phyloP scores from a whole-genome alignment of 768 basidiomycete genomes.

The Leccinum subtestaceum region DNA sequence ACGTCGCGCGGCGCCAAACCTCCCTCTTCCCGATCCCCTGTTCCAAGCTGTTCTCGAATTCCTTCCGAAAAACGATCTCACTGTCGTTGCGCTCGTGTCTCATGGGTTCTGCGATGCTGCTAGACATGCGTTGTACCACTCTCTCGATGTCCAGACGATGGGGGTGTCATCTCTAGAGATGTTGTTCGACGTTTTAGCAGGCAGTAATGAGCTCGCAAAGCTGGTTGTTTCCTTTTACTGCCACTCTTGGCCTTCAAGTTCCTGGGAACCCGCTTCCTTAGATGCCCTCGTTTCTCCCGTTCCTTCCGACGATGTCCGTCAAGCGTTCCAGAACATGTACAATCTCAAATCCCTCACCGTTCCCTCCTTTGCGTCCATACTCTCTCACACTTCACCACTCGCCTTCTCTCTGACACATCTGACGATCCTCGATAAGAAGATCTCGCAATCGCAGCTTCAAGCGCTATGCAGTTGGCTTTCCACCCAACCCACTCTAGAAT shows the following conservation, averaged over 20 bases:
- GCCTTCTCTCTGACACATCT: slow-evolving; percentile 24
- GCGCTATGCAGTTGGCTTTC: slow-evolving; percentile 24
- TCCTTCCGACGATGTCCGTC: slow-evolving; percentile 20
- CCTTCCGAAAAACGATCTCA: slow-evolving; percentile 19
- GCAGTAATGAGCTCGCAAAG: slow-evolving; percentile 19
- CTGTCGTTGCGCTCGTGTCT: slow-evolving; percentile 24
- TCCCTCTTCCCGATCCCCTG: slow-evolving; percentile 19
- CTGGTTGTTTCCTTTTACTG: slow-evolving; percentile 25
- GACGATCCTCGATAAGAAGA: slow-evolving; percentile 27
- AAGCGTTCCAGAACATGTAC: slow-evolving; percentile 29
- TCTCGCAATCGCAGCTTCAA: slow-evolving; percentile 22
- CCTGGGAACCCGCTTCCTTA: slow-evolving; percentile 5
- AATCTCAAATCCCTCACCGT: slow-evolving; percentile 29
- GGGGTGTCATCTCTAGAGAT: slow-evolving; percentile 11
- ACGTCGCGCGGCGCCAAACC: neutral
- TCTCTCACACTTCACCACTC: slow-evolving; percentile 18
- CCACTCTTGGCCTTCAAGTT: slow-evolving; percentile 18
- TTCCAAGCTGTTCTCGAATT: slow-evolving; percentile 21
- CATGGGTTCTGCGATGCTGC: slow-evolving; percentile 19
- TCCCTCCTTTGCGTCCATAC: slow-evolving; percentile 23
- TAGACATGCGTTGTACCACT: slow-evolving; percentile 23
- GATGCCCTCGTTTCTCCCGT: slow-evolving; percentile 7
- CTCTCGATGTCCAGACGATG: slow-evolving; percentile 19
- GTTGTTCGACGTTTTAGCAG: slow-evolving; percentile 22
- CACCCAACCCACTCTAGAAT: slow-evolving; percentile 26